Evolutionary conservation across 1,139 yeast species (phyloP).

Genomic region (Saccharomyces hybrid): DNA sequence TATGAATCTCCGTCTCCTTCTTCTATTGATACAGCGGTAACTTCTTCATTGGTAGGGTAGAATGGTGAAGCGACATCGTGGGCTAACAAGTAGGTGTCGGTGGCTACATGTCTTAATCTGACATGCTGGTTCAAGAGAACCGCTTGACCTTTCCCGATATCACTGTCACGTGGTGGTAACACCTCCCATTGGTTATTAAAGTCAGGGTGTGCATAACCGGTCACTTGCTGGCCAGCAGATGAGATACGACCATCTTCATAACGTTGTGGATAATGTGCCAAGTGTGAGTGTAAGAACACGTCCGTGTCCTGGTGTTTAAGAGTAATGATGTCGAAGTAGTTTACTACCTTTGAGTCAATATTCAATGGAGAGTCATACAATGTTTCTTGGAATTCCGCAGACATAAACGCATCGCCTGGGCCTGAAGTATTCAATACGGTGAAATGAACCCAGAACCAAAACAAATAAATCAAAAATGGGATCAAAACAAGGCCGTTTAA

Average conservation of each 20-base stretch:
- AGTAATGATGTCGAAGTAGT: conserved; percentile 70
- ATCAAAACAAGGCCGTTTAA: conserved; percentile 62
- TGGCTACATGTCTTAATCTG: conserved; percentile 74
- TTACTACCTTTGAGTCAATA: conserved; percentile 58
- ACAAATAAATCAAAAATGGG: conserved; percentile 76
- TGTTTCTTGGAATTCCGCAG: conserved; percentile 87
- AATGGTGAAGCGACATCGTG: conserved; percentile 98
- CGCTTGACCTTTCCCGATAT: conserved; percentile 38
- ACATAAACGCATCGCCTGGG: conserved; percentile 93
- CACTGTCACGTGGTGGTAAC: conserved; percentile 50
- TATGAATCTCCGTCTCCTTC: conserved; percentile 47
- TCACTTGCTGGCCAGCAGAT: conserved; percentile 91
- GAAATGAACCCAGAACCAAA: conserved; percentile 93
- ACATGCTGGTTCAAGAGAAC: conserved; percentile 58
- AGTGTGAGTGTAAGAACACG: conserved; percentile 75
- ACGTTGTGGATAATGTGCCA: conserved; percentile 68
- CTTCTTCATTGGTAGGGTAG: conserved; percentile 84
- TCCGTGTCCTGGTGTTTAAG: conserved; percentile 70
- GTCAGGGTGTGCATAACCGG: conserved; percentile 57
- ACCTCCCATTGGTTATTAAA: conserved; percentile 81
- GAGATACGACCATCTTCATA: conserved; percentile 96
- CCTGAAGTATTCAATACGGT: conserved; percentile 76
- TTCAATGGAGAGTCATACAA: conserved; percentile 76
- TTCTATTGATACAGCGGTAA: conserved; percentile 54
- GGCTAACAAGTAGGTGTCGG: conserved; percentile 70